phyloP scores from a whole-genome alignment of 2,329 filamentous ascomycete species.

The Lachnum nothofagi region DNA sequence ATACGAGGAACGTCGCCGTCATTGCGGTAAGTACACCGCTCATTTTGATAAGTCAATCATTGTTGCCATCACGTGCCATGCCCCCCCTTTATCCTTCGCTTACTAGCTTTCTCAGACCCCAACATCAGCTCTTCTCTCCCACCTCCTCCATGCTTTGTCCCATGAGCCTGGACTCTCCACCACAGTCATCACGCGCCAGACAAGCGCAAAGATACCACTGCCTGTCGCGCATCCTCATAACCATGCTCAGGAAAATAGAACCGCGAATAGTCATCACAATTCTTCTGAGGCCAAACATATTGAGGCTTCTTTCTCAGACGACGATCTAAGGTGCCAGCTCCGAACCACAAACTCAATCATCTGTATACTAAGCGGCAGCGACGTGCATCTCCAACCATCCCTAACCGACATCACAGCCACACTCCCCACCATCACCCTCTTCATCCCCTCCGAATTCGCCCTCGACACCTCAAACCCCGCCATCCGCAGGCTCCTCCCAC shows the following conservation, averaged over 20 bases:
- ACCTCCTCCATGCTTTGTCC: conserved; percentile 10
- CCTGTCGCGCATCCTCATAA: conserved; percentile 1
- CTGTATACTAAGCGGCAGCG: conserved; percentile 10
- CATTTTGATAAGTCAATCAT: neutral
- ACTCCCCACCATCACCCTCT: conserved; percentile 3
- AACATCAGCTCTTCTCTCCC: conserved; percentile 14
- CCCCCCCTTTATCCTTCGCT: neutral
- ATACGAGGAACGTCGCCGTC: conserved; percentile 1
- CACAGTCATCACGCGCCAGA: conserved; percentile 14
- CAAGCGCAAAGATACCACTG: neutral
- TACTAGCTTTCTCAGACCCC: conserved; percentile 9
- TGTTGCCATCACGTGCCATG: neutral
- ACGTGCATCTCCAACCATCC: conserved; percentile 11
- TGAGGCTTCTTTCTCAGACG: conserved; percentile 6
- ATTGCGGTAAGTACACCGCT: conserved; percentile 12
- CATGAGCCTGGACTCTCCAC: conserved; percentile 4
- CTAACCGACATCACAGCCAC: neutral
- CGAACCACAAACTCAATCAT: conserved; percentile 5
- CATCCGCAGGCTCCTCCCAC: conserved; percentile 11
- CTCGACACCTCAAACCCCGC: conserved; percentile 11
- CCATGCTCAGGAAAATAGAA: neutral
- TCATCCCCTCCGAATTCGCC: conserved; percentile 15
- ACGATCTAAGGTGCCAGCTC: conserved; percentile 1
- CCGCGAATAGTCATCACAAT: neutral
- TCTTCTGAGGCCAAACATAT: neutral